Conservation (phyloP, 2,329 filamentous ascomycete genomes). For the Thermothelomyces thermophilus region DNA sequence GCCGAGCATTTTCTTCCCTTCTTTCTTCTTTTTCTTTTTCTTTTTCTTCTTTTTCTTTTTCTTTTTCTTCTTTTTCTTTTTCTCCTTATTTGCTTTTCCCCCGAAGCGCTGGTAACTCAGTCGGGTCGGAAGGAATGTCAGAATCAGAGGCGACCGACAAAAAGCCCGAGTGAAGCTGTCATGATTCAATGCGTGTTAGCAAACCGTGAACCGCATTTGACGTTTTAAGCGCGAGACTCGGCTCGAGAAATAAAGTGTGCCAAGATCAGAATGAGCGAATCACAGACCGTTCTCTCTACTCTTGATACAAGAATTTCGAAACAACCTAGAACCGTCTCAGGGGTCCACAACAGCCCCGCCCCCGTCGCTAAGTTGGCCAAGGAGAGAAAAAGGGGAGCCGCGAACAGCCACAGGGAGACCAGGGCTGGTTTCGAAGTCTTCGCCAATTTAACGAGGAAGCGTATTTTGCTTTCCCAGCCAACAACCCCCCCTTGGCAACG, state of each 20-base stretch:
- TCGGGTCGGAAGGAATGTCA: no score
- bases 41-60: no score
- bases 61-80: no score
- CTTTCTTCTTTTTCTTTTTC: no score
- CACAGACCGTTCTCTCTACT: background rate
- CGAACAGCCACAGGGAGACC: conserved; percentile 6
- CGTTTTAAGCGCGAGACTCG: conserved; percentile 33
- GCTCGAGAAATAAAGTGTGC: background rate
- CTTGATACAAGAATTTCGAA: background rate
- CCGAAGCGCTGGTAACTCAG: no score
- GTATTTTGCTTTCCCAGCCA: conserved; percentile 19
- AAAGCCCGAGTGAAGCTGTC: no score
- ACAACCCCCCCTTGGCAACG: conserved; percentile 17
- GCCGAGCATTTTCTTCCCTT: no score
- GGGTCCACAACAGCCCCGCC: background rate
- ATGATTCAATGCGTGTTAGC: no score
- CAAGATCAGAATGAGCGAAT: background rate
- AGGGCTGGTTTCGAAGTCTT: conserved; percentile 16
- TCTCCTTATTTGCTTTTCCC: no score
- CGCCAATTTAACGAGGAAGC: conserved; percentile 26
- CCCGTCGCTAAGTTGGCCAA: background rate
- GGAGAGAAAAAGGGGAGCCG: conserved; percentile 20
- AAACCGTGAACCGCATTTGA: no score
- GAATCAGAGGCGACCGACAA: no score
- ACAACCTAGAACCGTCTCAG: background rate